A percentile compares a stretch with the other conserved stretches of the same genome.
Evolutionary conservation across 495 filamentous ascomycete genomes (phyloP).

Genomic region (Neurospora tetrasperma): DNA sequence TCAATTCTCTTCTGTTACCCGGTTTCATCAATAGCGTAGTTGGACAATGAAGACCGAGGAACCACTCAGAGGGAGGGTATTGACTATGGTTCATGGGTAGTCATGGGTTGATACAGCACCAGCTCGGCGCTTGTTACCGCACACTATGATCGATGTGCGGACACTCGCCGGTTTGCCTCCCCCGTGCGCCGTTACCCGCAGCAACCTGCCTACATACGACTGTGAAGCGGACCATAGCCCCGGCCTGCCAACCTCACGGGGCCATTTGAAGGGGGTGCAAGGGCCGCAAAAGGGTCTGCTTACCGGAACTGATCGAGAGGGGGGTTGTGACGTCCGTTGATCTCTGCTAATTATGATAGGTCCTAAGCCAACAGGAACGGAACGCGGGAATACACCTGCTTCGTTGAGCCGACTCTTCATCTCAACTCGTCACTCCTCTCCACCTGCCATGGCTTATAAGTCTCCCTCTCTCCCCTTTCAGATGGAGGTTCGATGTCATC

Average conservation of each 20-base stretch:
- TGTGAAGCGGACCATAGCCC: not conserved
- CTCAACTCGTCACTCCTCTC: not conserved
- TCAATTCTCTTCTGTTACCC: not conserved
- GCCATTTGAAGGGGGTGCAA: not conserved
- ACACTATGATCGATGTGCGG: not conserved
- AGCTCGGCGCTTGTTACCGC: not conserved
- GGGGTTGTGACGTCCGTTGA: constrained; percentile 3
- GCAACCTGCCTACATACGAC: not conserved
- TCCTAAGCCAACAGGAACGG: constrained; percentile 1
- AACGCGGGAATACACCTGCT: constrained; percentile 5
- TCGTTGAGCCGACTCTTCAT: constrained; percentile 15
- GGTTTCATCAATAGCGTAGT: not conserved
- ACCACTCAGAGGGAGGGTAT: not conserved
- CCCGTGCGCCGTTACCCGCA: not conserved
- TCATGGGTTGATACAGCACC: not conserved
- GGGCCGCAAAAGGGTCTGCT: not conserved
- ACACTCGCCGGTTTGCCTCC: not conserved
- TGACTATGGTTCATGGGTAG: not conserved
- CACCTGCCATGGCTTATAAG: constrained; percentile 7
- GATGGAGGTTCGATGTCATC: not conserved
- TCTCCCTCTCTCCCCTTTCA: not conserved
- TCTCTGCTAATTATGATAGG: not conserved
- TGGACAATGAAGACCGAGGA: not conserved
- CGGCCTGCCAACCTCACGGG: not conserved
- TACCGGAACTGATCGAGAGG: not conserved